These are phyloP conservation scores for Scutellaria baicalensis DNA, from an alignment of 257 asterid genomes.

Conservation along the genomic window DNA sequence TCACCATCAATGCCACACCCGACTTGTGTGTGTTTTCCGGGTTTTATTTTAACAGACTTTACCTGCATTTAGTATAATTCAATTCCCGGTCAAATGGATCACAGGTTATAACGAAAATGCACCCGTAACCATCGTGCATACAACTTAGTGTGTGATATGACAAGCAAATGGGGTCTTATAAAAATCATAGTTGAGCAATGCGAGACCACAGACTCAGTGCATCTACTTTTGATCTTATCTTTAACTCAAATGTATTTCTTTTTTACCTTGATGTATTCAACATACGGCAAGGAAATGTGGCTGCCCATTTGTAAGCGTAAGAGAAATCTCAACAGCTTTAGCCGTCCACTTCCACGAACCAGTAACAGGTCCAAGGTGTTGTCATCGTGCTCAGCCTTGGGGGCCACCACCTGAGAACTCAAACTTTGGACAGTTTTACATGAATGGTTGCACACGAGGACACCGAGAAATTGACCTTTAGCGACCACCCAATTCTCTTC, in stretches of 20 bases:
- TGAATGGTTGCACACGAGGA: slow-evolving; percentile 85
- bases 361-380: slow-evolving; percentile 71
- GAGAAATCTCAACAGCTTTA: slow-evolving; percentile 79
- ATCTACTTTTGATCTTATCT: background rate
- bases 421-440: slow-evolving; percentile 94
- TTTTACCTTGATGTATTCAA: slow-evolving; percentile 86
- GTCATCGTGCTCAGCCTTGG: slow-evolving; percentile 94
- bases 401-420: slow-evolving; percentile 96
- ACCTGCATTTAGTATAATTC: slow-evolving; percentile 50
- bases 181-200: too few species aligned
- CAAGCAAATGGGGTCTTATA: background rate
- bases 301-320: slow-evolving; percentile 73
- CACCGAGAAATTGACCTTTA: slow-evolving; percentile 79
- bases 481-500: slow-evolving; percentile 82
- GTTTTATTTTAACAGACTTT: slow-evolving; percentile 81
- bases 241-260: background rate
- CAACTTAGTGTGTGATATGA: too few species aligned
- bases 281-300: slow-evolving; percentile 85
- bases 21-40: slow-evolving; percentile 74
- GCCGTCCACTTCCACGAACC: slow-evolving; percentile 87
- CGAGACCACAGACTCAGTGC: too few species aligned
- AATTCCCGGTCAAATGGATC: background rate
- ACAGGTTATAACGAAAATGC: background rate
- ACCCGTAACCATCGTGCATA: too few species aligned
- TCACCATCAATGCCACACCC: slow-evolving; percentile 98